Evolutionary conservation across 345 rosid species (phyloP), one percentile per base, ranked within the genome.

Genomic region (thale cress (Arabidopsis thaliana)): DNA sequence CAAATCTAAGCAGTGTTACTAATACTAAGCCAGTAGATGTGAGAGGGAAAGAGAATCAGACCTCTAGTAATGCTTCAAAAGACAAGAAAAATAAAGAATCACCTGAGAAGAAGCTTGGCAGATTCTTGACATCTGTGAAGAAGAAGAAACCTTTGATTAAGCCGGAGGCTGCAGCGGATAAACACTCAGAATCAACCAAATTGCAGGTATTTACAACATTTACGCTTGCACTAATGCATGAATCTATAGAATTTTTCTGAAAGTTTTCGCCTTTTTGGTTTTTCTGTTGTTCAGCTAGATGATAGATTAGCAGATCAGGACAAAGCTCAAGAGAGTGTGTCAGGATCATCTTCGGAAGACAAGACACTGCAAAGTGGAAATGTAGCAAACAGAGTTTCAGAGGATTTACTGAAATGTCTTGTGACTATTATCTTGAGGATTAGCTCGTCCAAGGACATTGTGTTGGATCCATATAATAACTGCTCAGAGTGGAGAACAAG

Each of bases 31-130:
- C 72, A 59, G 67, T 52, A 49, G 84, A 84, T 67, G 87, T 86
- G 45, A 86, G 81, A 53, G 97, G 89, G 53, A 90, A 90, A 83
- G 97, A 90, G 85, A 94, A 86, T 78, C 79, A 77, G 41, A 82
- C 83, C 5, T 83, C 83, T 51, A 10, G 70, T 66, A 84, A 85
- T 84, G 82, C 81, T 49, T 52, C 76, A 22, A 78, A 67, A 78
- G 82, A 67, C 61, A 87, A 86, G 81, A 88, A 91, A 78, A 87
- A 81, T 46, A 88, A 84, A 76, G 82, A 67, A 49, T 84, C 87
- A 50, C 87, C 85, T 4, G 90, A 82, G 42, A 89, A 85, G 85
- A 89, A 76, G 38, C 72, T 56, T 70, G 55, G 78, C 3, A 85
- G 84, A 56, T 70, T 73, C 62, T 77, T 61, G 52, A 83, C 91